Base-by-base conservation (phyloP, 116 monocot genomes). In the Zostera marina region DNA sequence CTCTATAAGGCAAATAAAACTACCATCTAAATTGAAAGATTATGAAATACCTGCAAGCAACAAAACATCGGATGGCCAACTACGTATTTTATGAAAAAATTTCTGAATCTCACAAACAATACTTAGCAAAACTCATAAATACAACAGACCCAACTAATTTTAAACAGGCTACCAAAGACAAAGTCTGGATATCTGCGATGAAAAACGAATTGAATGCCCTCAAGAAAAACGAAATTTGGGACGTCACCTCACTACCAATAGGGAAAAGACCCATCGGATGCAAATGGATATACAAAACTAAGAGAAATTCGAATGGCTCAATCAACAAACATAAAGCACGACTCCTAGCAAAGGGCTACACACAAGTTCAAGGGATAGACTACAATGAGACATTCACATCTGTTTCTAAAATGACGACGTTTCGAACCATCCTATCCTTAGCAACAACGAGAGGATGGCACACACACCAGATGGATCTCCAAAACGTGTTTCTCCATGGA, bases 401-500 rank as follows among this genome's bases (percentile, higher is more conserved):
- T 20, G 53, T 64, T 7, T 38, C 41, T 16, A 40, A 15, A 22
- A 32, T 64, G 26, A 39, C 24, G 16, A 53, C 52, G 11, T 3
- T 64, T 40, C 7, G 19, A 21, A 42, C 17, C 9, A 5, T 59
- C 0, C n/a, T 59, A 9, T 12, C 59, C 20, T n/a, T 59, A 6
- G 63, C 10, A 0, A 9, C 16, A 19, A 1, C 32, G n/a, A 44
- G 11, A 4, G 14, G 16, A 3, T 52, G 14, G 52, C 9, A 3
- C 52, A 19, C 22, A 8, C 9, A 3, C 9, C 55, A 66, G 22
- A 7, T 66, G 16, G 56, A 66, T 55, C 44, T 66, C 4, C 54
- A 55, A 13, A 53, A 22, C 41, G 65, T 24, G 11, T 66, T 66
- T 56, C 19, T 66, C 9, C 41, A 66, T 55, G 41, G 55, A 10